Evolutionary conservation across 2,329 filamentous ascomycete genomes (phyloP).

Genomic region (Daldinia sp.): DNA sequence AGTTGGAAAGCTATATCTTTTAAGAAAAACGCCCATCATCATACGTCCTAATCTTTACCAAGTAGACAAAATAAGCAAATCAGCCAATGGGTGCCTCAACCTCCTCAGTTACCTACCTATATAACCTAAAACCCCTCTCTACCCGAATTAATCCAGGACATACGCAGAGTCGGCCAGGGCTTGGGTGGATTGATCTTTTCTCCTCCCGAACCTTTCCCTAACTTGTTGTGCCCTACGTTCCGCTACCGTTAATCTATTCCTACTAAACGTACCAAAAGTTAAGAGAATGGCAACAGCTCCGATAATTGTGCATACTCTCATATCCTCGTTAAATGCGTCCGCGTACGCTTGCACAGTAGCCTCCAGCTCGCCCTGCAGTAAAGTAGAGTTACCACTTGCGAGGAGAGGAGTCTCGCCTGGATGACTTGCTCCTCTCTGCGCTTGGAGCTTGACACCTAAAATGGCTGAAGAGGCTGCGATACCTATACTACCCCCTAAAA

Average conservation of each 20-base stretch:
- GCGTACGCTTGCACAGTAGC: slow-evolving; percentile 57
- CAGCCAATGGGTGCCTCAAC: not conserved
- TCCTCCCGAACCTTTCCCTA: slow-evolving; percentile 47
- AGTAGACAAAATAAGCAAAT: not conserved
- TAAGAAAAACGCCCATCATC: not conserved
- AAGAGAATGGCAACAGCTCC: slow-evolving; percentile 57
- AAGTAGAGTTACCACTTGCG: slow-evolving; percentile 28
- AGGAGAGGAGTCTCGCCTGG: slow-evolving; percentile 47
- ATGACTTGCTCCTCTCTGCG: slow-evolving; percentile 49
- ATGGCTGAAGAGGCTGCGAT: slow-evolving; percentile 66
- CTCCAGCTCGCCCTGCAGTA: slow-evolving; percentile 50
- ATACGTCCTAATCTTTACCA: no score
- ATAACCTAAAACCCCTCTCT: not conserved
- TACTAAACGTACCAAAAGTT: slow-evolving; percentile 56
- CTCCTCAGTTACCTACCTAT: not conserved
- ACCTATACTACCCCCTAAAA: slow-evolving; percentile 66
- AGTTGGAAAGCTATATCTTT: not conserved
- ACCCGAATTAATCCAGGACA: not conserved
- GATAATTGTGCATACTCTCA: slow-evolving; percentile 60
- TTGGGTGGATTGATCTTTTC: slow-evolving; percentile 23
- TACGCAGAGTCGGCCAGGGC: not conserved
- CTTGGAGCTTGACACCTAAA: slow-evolving; percentile 52
- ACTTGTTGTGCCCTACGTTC: slow-evolving; percentile 47
- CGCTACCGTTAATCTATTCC: slow-evolving; percentile 47
- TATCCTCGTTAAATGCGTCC: slow-evolving; percentile 60